Base-by-base conservation (phyloP, 2,329 filamentous ascomycete species). In the Sporothrix sp. region DNA sequence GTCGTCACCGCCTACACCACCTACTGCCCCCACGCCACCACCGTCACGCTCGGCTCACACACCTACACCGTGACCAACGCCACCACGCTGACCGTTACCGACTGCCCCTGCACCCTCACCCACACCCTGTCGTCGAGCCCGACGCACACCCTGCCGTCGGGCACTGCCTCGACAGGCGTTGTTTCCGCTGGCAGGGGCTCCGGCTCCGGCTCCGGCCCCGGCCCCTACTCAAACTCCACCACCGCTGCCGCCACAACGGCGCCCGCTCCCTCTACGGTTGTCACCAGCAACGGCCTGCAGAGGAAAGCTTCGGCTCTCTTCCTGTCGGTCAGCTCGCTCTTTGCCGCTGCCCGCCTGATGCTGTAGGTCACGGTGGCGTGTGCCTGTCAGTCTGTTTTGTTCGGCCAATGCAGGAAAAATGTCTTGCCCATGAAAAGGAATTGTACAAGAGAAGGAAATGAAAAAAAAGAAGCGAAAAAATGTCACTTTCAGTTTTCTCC, bases 81-180 rank as follows among this genome's bases (percentile, higher is more conserved):
- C 64, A 81, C 79, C 65, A 82, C 79, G 63, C 63, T 79, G 54
- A 78, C 73, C 58, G 70, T 82, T 43, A 78, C 78, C 60, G 72
- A 83, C 74, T 84, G 82, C 75, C 77, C 81, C 60, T 85, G 80
- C 80, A 85, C 78, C 62, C 64, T 79, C 68, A 75, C 72, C 69
- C 51, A 52, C 46, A 48, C 50, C 14, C 35, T 51, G 14, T 37
- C 42, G 16, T 23, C 40, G 6, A 28, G 25, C 25, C 5, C 6
- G 6, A 28, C 25, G 6, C 25, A 10, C 25, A 5, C 25, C n/a
- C 18, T 3, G 27, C 10, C 3, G n/a, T 28, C 23, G 1, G 39
- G 38, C 23, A 30, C 7, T n/a, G 21, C 5, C 20, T 40, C 38
- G 14, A 21, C 14, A 5, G 38, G 20, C 23, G 14, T 9, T 27